Base-by-base conservation (phyloP, 306 rosid genomes). In the Casuarina glauca region DNA sequence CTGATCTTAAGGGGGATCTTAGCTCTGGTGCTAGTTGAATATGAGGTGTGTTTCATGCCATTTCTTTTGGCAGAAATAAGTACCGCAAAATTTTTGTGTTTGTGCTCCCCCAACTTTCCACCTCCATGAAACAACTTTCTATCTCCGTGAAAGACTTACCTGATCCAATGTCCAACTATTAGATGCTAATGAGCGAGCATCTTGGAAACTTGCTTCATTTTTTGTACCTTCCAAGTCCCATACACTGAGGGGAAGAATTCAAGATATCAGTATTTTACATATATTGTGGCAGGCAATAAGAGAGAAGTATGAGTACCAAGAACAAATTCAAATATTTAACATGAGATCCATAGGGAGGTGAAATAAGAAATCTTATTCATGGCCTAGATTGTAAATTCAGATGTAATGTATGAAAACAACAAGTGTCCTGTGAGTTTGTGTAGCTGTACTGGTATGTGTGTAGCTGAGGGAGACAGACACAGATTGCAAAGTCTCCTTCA, bases 191-290 rank as follows among this genome's bases (percentile, higher is more conserved):
- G 83, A 67, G 49, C 99, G 99, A 6, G 98, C 89, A 61, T 93
- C 97, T 43, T 81, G 82, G 79, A 95, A 90, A 85, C 83, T 82
- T 52, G 76, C 91, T 86, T 87, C 91, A 81, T 74, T 89, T 79
- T 84, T 82, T 74, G 85, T 85, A 64, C 88, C 93, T 69, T 87
- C 86, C 97, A 96, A 90, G 82, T 95, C 92, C 98, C 99, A 95
- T 63, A 95, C 78, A 75, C 99, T 91, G 45, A 20, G 44, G 70
- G 20, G 78, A 45, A 64, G 39, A 62, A 74, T 70, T 54, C 55
- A 44, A 81, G 77, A 58, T 44, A 70, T 69, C 9, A 61, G 78
- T 26, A 81, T 67, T 60, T 69, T 73, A 52, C 11, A 15, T 42
- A 66, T 10, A 79, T 41, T 53, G 38, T 36, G 69, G 26, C 49